phyloP scores from a whole-genome alignment of 2,329 filamentous ascomycete species.

The Sphaerostilbella broomeana region DNA sequence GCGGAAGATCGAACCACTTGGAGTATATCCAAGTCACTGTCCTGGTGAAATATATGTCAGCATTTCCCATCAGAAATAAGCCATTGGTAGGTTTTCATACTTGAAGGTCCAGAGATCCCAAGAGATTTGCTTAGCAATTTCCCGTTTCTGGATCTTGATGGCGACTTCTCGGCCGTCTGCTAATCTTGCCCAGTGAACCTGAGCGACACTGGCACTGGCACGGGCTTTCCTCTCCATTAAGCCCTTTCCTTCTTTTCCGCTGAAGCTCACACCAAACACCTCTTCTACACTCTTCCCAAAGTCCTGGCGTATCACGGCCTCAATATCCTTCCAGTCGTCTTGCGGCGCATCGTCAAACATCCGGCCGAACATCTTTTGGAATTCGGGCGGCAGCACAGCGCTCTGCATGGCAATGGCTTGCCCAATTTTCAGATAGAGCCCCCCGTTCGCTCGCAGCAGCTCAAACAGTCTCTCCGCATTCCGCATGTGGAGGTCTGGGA shows the following conservation, averaged over 20 bases:
- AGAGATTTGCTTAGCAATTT: constrained; percentile 82
- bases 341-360: constrained; percentile 99
- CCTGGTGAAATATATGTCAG: constrained; percentile 31
- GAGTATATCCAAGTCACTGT: constrained; percentile 78
- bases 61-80: too few species aligned
- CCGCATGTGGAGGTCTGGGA: constrained; percentile 72
- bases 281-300: constrained; percentile 84
- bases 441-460: constrained; percentile 78
- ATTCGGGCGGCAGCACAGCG: constrained; percentile 85
- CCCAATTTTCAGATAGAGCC: constrained; percentile 93
- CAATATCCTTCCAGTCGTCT: constrained; percentile 79
- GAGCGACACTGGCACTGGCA: constrained; percentile 85
- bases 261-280: constrained; percentile 85
- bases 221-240: constrained; percentile 55
- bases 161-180: constrained; percentile 86
- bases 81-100: constrained; percentile 36
- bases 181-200: constrained; percentile 90
- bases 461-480: constrained; percentile 80
- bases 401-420: constrained; percentile 99
- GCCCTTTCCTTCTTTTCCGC: constrained; percentile 60
- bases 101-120: constrained; percentile 98
- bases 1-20: constrained; percentile 83
- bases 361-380: constrained; percentile 88
- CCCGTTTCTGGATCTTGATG: constrained; percentile 92
- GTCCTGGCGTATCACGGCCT: constrained; percentile 78